Evolutionary conservation across 2,329 filamentous ascomycete species (phyloP), one percentile per base, ranked within the genome.

Genomic region (Epichloe coenophiala): DNA sequence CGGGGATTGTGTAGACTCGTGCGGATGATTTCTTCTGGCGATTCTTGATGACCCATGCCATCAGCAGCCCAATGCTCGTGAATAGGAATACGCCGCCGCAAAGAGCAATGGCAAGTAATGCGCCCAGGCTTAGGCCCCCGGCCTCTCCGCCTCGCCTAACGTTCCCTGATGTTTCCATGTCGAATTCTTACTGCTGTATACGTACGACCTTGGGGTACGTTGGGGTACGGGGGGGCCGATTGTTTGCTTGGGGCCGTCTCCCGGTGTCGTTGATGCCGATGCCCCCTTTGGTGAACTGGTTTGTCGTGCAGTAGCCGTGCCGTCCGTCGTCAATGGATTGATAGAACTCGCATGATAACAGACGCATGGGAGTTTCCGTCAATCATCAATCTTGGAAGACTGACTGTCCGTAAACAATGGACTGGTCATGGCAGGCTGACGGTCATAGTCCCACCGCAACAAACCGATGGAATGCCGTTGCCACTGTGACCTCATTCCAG

Each of bases 1-100:
- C 59, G 4, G 60, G 54, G 12, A 64, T 58, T 21, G 63, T 56
- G 47, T 66, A 65, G 33, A 64, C 55, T 41, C 56, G 59, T 31
- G 57, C 61, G 37, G 56, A 55, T 21, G 49, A 54, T n/a, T 36
- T 55, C 38, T 36, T 36, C 7, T 49, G 54, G 2, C 59, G 60
- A 23, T 51, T 50, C 54, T 61, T 62, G 51, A 68, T 54, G 21
- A 59, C 55, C 61, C 68, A 70, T 5, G 72, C 58, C 44, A 74
- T 66, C 23, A 75, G 51, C 27, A 72, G 61, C 0, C 70, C 71
- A 6, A 76, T 51, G 7, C 57, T 61, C 2, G 67, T 61, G 57
- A 74, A 73, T 13, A 77, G 52, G 6, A 75, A 49, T 2, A 72
- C 57, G 15, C 71, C 70, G n/a, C 73, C 73, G 35, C 68, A 68